These are phyloP conservation scores for Xylariaceae sp. DNA, from an alignment of 2,329 filamentous ascomycete genomes.

Conservation along the genomic window DNA sequence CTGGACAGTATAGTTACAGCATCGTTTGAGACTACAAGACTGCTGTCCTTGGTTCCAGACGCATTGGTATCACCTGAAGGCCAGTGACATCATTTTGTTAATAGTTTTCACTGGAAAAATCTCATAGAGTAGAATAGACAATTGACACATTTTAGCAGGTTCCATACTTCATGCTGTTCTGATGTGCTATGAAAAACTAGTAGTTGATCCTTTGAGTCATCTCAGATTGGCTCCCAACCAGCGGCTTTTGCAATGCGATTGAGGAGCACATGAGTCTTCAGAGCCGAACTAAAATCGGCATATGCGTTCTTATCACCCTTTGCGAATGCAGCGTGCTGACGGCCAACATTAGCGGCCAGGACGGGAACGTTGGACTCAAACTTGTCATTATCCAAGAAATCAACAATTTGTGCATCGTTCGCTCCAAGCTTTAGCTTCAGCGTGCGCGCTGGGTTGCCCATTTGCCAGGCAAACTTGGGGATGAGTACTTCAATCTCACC, in stretches of 20 bases:
- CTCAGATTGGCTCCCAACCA: conserved; percentile 16
- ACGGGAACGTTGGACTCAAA: conserved; percentile 9
- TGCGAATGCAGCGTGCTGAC: conserved; percentile 22
- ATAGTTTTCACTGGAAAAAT: too few relatives aligned
- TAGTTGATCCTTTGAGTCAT: not conserved
- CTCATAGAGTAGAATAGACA: too few relatives aligned
- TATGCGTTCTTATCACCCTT: conserved; percentile 10
- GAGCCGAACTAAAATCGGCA: conserved; percentile 22
- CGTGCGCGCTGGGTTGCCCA: conserved; percentile 4
- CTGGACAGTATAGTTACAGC: too few relatives aligned
- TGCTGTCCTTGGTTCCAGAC: too few relatives aligned
- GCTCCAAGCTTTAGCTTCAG: conserved; percentile 19
- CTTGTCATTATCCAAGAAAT: conserved; percentile 8
- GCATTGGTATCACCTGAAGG: too few relatives aligned
- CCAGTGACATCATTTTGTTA: too few relatives aligned
- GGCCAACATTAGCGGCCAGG: conserved; percentile 17
- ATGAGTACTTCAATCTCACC: conserved; percentile 31
- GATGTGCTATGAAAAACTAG: too few relatives aligned
- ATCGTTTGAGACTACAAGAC: too few relatives aligned
- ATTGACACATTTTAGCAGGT: too few relatives aligned
- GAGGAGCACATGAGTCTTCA: conserved; percentile 20
- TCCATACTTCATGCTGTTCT: too few relatives aligned
- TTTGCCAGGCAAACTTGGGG: conserved; percentile 19
- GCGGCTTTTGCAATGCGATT: conserved; percentile 26
- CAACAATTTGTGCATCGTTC: conserved; percentile 7